Conservation (phyloP, 1,284 basidiomycete genomes). For the Rugosomyces carneus region DNA sequence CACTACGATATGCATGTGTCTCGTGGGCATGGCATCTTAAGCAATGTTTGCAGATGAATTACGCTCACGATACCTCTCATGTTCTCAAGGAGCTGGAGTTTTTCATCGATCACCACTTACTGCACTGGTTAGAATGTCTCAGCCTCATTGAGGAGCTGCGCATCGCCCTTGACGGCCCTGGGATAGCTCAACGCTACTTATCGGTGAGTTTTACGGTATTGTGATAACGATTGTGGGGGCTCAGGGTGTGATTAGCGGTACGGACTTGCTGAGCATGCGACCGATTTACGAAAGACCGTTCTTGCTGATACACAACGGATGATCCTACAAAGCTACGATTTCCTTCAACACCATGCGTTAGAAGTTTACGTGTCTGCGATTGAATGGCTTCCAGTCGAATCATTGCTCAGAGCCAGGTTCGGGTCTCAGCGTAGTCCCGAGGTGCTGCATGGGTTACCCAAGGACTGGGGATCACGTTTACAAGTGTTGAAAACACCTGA, state of each 20-base stretch:
- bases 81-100: neutral
- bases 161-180: neutral
- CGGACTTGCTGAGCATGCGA: neutral
- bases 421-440: too few relatives aligned
- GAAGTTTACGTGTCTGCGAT: neutral
- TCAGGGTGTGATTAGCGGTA: neutral
- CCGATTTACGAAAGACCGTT: neutral
- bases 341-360: neutral
- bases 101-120: neutral
- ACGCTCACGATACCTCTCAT: neutral
- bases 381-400: neutral
- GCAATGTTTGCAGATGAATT: neutral
- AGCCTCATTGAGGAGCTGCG: neutral
- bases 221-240: neutral
- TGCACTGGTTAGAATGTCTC: neutral
- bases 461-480: too few relatives aligned
- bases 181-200: neutral
- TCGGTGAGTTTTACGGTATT: neutral
- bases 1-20: conserved; percentile 6
- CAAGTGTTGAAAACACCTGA: too few relatives aligned
- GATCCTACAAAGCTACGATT: neutral
- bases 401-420: neutral
- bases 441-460: too few relatives aligned
- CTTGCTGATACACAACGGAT: neutral
- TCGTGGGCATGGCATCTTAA: conserved; percentile 7